Evolutionary conservation across 371 early-diverging fungal species (phyloP).

Genomic region (Mucor ambiguus): DNA sequence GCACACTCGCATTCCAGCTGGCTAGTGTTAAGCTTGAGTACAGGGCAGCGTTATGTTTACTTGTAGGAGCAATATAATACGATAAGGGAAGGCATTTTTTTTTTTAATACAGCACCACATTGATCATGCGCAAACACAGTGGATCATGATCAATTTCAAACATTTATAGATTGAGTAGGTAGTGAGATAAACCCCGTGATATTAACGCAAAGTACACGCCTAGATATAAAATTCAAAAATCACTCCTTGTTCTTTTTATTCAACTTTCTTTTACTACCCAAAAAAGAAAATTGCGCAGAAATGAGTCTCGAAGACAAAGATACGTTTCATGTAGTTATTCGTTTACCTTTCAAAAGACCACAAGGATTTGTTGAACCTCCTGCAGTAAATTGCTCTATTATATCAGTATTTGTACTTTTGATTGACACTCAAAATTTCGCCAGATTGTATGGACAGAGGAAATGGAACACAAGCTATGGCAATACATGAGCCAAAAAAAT

Average conservation of each 20-base stretch:
- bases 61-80: not conserved
- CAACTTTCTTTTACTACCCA: not conserved
- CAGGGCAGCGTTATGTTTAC: too few relatives aligned
- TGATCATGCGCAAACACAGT: not conserved
- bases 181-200: not conserved
- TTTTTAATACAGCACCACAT: not conserved
- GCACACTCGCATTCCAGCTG: too few relatives aligned
- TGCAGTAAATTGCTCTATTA: constrained; percentile 35
- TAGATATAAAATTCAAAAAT: not conserved
- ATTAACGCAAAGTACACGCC: not conserved
- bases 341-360: constrained; percentile 59
- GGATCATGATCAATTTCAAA: not conserved
- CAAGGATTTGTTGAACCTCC: constrained; percentile 59
- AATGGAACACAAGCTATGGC: constrained; percentile 67
- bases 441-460: constrained; percentile 69
- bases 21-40: too few relatives aligned
- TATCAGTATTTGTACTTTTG: not conserved
- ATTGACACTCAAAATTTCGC: not conserved
- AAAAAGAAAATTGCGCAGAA: not conserved
- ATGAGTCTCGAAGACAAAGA: constrained; percentile 14
- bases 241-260: not conserved
- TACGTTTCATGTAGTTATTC: constrained; percentile 60
- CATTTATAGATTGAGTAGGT: too few relatives aligned
- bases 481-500: constrained; percentile 61
- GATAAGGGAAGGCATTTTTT: not conserved